Evolutionary conservation across 805 yeast species (phyloP), one percentile per base, ranked within the genome.

Genomic region (Ogataea henricii): DNA sequence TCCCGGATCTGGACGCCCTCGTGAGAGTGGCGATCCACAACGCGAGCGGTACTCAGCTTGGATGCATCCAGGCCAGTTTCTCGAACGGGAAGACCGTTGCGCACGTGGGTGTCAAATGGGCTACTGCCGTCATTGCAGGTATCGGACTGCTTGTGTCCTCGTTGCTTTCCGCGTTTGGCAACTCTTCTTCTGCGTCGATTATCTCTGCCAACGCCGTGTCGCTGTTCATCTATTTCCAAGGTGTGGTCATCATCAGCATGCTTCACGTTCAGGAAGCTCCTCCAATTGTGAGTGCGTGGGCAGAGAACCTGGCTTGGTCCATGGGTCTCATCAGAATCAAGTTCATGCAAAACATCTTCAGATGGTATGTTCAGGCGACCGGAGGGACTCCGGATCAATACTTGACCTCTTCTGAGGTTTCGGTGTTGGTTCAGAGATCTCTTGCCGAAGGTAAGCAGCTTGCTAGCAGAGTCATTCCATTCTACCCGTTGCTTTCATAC

Each of bases 281-380:
- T 7, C 97, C 97, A 14, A 89, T 91, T 60, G 97, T 96, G 7
- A 77, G 87, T 10, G 83, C 96, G 8, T 91, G 97, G 97, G 74
- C 90, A 6, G 95, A 88, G 66, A 90, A 91, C 62, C 73, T 91
- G 60, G 90, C 89, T 23, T 91, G 97, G 97, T 88, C 96, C 1
- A 87, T 91, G 87, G 97, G 97, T 2, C 74, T 91, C 50, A 88
- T 91, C 57, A 74, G 85, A 63, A 78, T 87, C 34, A 59, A 62
- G 2, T 91, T 90, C 64, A 87, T 91, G 96, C 96, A 91, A 68
- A 71, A 81, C 51, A 83, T 87, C 52, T 85, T 87, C 66, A 73
- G 92, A 58, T 87, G 95, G 95, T 87, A 83, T 58, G 80, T 87
- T 37, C 90, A 87, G 64, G 70, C 94, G 23, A 90, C 97, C 1